Evolutionary conservation across 306 rosid genomes (phyloP).

Genomic region (Lupinus albus): DNA sequence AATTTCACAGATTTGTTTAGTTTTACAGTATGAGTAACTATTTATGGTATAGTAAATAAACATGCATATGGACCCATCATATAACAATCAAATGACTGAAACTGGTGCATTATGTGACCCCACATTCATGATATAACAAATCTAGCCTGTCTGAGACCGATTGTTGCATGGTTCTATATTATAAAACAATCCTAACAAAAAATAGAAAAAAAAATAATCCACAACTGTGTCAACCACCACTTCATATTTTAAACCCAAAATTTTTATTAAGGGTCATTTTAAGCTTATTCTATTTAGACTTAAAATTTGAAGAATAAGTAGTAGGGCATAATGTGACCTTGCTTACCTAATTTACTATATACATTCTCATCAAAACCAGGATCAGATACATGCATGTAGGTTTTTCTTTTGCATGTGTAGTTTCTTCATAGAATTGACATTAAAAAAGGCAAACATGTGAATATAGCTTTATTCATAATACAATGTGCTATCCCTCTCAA

Average conservation of each 20-base stretch:
- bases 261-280: not conserved
- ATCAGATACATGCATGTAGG: constrained; percentile 2
- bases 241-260: not conserved
- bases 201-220: not conserved
- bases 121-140: not conserved
- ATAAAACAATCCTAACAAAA: not conserved
- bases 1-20: not conserved
- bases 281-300: not conserved
- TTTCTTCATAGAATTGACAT: not conserved
- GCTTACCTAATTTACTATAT: not conserved
- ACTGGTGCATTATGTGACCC: not conserved
- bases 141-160: not conserved
- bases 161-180: not conserved
- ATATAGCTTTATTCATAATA: not conserved
- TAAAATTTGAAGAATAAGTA: not conserved
- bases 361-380: not conserved
- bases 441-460: not conserved
- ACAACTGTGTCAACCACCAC: constrained; percentile 12
- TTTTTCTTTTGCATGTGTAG: not conserved
- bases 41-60: not conserved
- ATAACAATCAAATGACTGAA: not conserved
- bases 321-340: not conserved
- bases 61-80: not conserved
- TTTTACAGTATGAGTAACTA: not conserved
- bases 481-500: constrained; percentile 18